Evolutionary conservation across 1,139 yeast species (phyloP), one percentile per base, ranked within the genome.

Genomic region (Schwanniomyces etchellsii): DNA sequence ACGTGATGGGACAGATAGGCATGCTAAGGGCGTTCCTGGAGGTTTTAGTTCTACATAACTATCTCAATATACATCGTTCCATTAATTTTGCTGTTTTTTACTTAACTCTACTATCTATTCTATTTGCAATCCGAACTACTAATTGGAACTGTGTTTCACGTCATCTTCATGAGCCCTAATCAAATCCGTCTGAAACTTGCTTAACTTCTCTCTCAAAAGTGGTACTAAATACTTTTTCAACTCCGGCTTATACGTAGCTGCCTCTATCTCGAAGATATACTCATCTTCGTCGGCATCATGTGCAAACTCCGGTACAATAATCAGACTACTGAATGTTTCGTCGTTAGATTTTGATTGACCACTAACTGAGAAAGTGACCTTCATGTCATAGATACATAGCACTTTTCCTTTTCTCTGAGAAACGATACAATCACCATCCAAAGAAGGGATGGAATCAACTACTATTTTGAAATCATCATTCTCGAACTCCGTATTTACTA

Each of bases 21-120:
- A 80, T 42, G 96, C 96, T 0, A 71, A 72, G 38, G 96, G 95
- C 4, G 96, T 88, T 4, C 97, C 97, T 0, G 81, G 79, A 31
- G 94, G 94, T 3, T 86, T 86, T 56, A 70, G 53, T 30, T 46
- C 40, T 22, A 47, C 33, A 25, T 14, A 9, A 11, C 7, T 23
- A 9, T 9, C 21, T 9, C 10, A 18, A 18, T 9, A 18, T n/a
- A n/a, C n/a, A n/a, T n/a, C n/a, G n/a, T n/a, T n/a, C n/a, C n/a
- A n/a, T n/a, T n/a, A n/a, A n/a, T n/a, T n/a, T n/a, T n/a, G n/a
- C n/a, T n/a, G n/a, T 9, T 9, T 18, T n/a, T 18, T n/a, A n/a
- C n/a, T n/a, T n/a, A n/a, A n/a, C n/a, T n/a, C n/a, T n/a, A n/a
- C n/a, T n/a, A n/a, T n/a, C n/a, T n/a, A n/a, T 18, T 18, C 21